These are phyloP conservation scores for Podaxis sp. DNA, from an alignment of 768 basidiomycete genomes.

Conservation along the genomic window DNA sequence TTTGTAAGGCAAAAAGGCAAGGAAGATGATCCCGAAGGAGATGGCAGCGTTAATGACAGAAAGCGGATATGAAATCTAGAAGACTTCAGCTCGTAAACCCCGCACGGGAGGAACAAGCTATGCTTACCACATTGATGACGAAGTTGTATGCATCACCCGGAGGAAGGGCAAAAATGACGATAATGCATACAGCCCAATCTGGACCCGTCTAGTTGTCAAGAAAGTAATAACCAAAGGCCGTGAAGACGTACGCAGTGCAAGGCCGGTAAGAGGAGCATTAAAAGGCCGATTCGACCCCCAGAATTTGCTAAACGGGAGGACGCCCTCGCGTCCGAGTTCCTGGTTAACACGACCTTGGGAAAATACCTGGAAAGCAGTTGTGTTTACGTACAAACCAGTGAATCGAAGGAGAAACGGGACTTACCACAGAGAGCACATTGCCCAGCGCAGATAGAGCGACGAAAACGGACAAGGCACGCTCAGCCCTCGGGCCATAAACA, in stretches of 20 bases:
- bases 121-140: conserved; percentile 52
- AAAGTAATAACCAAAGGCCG: not conserved
- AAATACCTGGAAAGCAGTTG: conserved; percentile 24
- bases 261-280: conserved; percentile 54
- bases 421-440: conserved; percentile 48
- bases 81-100: not conserved
- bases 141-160: conserved; percentile 70
- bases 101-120: not conserved
- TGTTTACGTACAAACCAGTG: not conserved
- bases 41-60: conserved; percentile 50
- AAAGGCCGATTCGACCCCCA: conserved; percentile 64
- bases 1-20: conserved; percentile 20
- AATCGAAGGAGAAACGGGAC: not conserved
- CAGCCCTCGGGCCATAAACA: conserved; percentile 54
- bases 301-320: conserved; percentile 58
- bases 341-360: conserved; percentile 50
- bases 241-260: conserved; percentile 45
- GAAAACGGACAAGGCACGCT: conserved; percentile 36
- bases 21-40: conserved; percentile 41
- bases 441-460: conserved; percentile 58
- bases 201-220: not conserved
- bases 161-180: conserved; percentile 42
- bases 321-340: conserved; percentile 59
- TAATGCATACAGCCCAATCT: conserved; percentile 36
- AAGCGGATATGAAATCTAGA: conserved; percentile 43